Conservation (phyloP, 78 protist genomes). For the Planoprotostelium fungivorum region DNA sequence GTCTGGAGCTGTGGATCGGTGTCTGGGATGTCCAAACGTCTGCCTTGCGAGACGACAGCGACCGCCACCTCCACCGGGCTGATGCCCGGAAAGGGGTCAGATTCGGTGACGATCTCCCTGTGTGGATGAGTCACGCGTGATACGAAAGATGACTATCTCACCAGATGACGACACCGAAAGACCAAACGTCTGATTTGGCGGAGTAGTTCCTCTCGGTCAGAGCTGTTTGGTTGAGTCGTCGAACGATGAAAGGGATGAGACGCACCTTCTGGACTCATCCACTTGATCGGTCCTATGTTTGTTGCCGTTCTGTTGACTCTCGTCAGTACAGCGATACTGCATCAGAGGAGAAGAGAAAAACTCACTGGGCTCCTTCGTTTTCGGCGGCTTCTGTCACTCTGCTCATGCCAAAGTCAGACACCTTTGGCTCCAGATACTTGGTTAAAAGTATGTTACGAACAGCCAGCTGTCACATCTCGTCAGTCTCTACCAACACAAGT, state of each 20-base stretch:
- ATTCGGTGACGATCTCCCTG: not conserved
- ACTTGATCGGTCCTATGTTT: not conserved
- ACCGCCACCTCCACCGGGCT: not conserved
- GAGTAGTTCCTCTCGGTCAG: not conserved
- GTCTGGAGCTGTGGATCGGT: not conserved
- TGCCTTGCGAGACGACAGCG: not conserved
- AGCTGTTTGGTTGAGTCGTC: not conserved
- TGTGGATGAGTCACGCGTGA: not conserved
- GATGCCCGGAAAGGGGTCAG: not conserved
- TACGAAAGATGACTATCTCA: not conserved
- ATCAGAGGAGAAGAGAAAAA: too few species aligned
- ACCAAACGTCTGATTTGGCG: not conserved
- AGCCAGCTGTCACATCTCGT: not conserved
- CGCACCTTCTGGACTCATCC: not conserved
- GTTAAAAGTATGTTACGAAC: not conserved
- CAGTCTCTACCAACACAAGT: too few species aligned
- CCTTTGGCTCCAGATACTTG: not conserved
- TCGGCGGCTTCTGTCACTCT: not conserved
- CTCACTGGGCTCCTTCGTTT: not conserved
- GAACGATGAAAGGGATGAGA: not conserved
- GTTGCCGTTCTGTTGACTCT: not conserved
- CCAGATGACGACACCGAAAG: not conserved
- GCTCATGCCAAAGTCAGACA: not conserved
- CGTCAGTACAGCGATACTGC: not conserved
- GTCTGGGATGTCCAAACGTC: not conserved